phyloP scores from a whole-genome alignment of 2,329 filamentous ascomycete genomes.

The Arthrobotrys sphaeroides region DNA sequence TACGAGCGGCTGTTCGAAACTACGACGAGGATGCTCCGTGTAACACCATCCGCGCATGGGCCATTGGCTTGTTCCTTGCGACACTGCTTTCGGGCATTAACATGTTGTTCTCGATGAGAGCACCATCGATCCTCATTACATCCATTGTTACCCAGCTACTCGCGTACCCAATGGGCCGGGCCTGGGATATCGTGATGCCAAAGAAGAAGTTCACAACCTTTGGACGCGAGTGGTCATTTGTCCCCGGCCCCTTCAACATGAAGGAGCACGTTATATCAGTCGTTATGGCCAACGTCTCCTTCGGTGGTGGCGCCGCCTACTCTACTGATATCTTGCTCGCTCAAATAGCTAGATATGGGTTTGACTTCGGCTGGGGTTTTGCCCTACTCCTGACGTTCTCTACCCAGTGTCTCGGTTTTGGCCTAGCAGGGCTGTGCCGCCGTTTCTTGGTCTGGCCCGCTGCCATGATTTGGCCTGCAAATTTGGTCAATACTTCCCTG shows the following conservation, averaged over 20 bases:
- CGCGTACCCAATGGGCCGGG: conserved; percentile 71
- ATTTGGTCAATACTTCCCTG: conserved; percentile 72
- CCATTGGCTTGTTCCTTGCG: conserved; percentile 69
- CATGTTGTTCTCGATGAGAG: conserved; percentile 71
- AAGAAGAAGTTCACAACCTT: conserved; percentile 65
- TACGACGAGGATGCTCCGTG: conserved; percentile 73
- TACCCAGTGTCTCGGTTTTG: conserved; percentile 69
- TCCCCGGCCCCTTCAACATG: conserved; percentile 75
- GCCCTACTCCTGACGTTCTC: conserved; percentile 66
- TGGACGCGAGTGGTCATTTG: conserved; percentile 69
- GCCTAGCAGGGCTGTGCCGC: conserved; percentile 64
- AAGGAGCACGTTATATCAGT: conserved; percentile 76
- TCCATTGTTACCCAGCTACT: conserved; percentile 72
- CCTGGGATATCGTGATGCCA: conserved; percentile 70
- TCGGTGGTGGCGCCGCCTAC: conserved; percentile 62
- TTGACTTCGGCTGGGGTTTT: conserved; percentile 61
- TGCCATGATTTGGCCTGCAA: conserved; percentile 64
- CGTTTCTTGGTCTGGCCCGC: conserved; percentile 54
- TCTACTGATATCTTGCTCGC: conserved; percentile 46
- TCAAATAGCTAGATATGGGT: conserved; percentile 47
- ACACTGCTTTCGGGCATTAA: conserved; percentile 70
- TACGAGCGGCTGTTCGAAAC: conserved; percentile 72
- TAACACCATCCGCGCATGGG: conserved; percentile 74
- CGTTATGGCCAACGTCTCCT: conserved; percentile 76
- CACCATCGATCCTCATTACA: conserved; percentile 70